Conservation (phyloP, 305 asterid species). For the Stenogyne calaminthoides region DNA sequence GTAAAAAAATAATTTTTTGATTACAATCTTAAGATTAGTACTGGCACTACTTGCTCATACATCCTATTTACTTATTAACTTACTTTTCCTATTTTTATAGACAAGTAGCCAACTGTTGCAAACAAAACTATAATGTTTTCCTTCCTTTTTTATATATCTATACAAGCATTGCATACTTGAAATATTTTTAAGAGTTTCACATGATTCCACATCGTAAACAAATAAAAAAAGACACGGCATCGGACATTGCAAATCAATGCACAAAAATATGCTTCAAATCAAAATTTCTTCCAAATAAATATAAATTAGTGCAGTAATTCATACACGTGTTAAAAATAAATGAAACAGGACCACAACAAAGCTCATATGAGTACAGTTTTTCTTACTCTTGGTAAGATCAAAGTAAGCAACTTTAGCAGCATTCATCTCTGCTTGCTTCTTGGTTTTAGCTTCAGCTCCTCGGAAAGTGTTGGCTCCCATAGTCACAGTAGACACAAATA, state of each 20-base stretch:
- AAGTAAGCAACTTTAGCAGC: slow-evolving; percentile 74
- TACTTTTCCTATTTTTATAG: background rate
- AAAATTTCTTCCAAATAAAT: background rate
- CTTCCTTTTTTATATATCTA: background rate
- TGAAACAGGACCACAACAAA: slow-evolving; percentile 13
- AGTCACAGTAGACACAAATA: slow-evolving; percentile 58
- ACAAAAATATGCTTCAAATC: background rate
- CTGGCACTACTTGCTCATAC: background rate
- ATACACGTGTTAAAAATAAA: slow-evolving; percentile 1
- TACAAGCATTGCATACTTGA: background rate
- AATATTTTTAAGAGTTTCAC: background rate
- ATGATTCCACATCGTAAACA: background rate
- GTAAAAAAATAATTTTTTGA: background rate
- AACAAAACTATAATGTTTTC: background rate
- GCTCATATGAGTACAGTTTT: background rate
- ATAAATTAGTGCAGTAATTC: background rate
- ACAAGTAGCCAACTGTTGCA: background rate
- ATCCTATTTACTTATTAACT: background rate
- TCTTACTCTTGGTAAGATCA: slow-evolving; percentile 55
- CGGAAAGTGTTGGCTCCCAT: slow-evolving; percentile 46
- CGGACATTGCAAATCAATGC: background rate
- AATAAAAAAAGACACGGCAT: background rate
- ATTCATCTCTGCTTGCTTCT: slow-evolving; percentile 80
- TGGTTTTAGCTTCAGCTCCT: slow-evolving; percentile 66
- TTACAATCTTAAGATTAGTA: background rate